A percentile compares a stretch with the other conserved stretches of the same genome.
These are phyloP conservation scores for Seminavis robusta DNA, from an alignment of 108 stramenopile species.

Conservation along the genomic window DNA sequence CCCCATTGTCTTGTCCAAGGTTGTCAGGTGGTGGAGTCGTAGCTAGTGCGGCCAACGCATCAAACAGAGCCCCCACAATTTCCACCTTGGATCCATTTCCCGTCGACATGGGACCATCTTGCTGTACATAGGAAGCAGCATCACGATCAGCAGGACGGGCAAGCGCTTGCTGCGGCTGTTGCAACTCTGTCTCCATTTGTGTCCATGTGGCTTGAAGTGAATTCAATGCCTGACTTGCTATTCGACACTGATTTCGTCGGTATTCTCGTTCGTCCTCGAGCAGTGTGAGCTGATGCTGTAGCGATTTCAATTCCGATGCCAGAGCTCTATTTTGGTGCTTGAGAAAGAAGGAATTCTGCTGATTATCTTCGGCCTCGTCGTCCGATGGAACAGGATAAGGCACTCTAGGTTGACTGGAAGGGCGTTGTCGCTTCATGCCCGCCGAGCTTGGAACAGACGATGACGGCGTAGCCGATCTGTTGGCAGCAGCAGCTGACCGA, in stretches of 20 bases:
- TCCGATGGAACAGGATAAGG: too few relatives aligned
- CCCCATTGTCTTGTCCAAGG: constrained; percentile 6
- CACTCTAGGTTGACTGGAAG: too few relatives aligned
- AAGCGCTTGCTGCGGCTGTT: not conserved
- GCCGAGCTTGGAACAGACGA: too few relatives aligned
- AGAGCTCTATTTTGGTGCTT: constrained; percentile 78
- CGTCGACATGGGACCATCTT: constrained; percentile 35
- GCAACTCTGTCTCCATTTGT: constrained; percentile 42
- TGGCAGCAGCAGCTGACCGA: too few relatives aligned
- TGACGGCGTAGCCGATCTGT: too few relatives aligned
- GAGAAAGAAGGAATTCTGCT: constrained; percentile 60
- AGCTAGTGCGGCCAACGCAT: constrained; percentile 25
- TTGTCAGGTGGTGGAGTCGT: not conserved
- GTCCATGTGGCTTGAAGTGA: constrained; percentile 42
- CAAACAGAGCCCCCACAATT: constrained; percentile 17
- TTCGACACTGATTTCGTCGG: constrained; percentile 52
- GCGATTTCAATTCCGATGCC: constrained; percentile 58
- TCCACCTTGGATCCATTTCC: constrained; percentile 40
- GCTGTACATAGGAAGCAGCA: too few relatives aligned
- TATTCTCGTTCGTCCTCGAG: constrained; percentile 66
- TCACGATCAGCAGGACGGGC: not conserved
- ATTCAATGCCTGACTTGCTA: constrained; percentile 37
- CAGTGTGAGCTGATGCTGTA: constrained; percentile 45
- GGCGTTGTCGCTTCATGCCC: too few relatives aligned
- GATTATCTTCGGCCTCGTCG: constrained; percentile 54